Evolutionary conservation across 108 stramenopile genomes (phyloP), one percentile per base, ranked within the genome.

Genomic region (Pseudonitzschia delicatissima): DNA sequence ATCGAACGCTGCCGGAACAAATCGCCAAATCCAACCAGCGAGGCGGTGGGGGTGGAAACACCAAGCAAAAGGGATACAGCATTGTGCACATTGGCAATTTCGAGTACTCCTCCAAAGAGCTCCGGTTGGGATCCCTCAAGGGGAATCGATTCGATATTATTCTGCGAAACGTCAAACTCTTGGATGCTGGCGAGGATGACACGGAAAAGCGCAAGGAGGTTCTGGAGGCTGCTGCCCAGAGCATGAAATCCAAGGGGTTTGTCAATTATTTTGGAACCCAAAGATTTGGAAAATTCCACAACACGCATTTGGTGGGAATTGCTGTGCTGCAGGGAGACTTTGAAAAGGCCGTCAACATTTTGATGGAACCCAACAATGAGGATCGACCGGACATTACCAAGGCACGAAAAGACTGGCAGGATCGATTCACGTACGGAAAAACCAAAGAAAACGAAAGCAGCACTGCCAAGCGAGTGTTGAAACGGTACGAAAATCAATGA

Each of bases 261-360:
- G 83, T 96, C 62, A 96, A 96, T 66, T 94, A 96, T 77, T 96
- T 89, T 82, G 96, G 96, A n/a, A 88, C 91, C 77, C 96, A 96
- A 69, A 74, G 96, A 58, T 96, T 96, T 81, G 96, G 96, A 49
- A 94, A 93, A 64, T 87, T 71, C 50, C 39, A 82, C 59, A 93
- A 92, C 66, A 92, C 93, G 13, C 93, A 94, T 73, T 50, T 78
- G 23, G 89, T 87, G 28, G 96, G 96, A 15, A 82, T 92, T 18
- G 84, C 83, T 7, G 71, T 91, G 9, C 31, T 94, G 25, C 83
- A 85, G 51, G 88, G 87, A 27, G 80, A 94, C 63, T 96, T 80
- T 64, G 79, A 90, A 65, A 69, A 71, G 9, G 91, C 91, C 6
- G 66, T 92, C 15, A 77, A 90, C 47, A 87, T 90, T 37, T 89